Evolutionary conservation across 257 asterid species (phyloP), one percentile per base, ranked within the genome.

Genomic region (Rehmannia glutinosa): DNA sequence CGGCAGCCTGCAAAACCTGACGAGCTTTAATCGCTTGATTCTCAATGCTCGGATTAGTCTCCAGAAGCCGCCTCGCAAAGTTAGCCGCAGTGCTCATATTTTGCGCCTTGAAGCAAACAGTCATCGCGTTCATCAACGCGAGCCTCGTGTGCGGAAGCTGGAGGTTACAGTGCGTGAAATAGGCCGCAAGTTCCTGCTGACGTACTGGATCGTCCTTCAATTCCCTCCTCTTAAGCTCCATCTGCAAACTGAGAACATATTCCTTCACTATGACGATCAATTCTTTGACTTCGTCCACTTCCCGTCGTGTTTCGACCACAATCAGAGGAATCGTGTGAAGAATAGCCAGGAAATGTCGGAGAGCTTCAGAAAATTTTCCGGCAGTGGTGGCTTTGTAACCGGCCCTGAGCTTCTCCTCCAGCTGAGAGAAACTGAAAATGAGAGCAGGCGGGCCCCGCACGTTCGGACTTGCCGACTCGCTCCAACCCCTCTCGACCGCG

Each of bases 401-500:
- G 45, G 86, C 88, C 60, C 70, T 81, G 47, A 87, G 82, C 78
- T 91, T 91, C 77, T 88, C 98, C 12, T 91, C 98, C 61, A 91
- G 71, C 64, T 91, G 94, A 33, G 90, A 55, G 62, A 87, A 91
- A 60, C 75, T 78, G 76, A 75, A 91, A 39, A 81, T 75, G 0
- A 91, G 96, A 4, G 94, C 88, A 55, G 98, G 98, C 1, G 92
- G 98, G 2, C 86, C 88, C 21, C 90, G 84, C 63, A 86, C 90
- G 46, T 88, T 87, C 3, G 96, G 90, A 52, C 82, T 83, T 7
- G 89, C 84, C 8, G 87, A 73, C 66, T 87, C 96, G 4, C 42
- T 86, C 97, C 97, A 91, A 8, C 95, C 96, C 72, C 96, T 73
- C 76, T 91, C 98, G 6, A 91, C 51, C 3, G 98, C 96, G n/a